phyloP scores from a whole-genome alignment of 768 basidiomycete genomes.

The Amanita rimosa region DNA sequence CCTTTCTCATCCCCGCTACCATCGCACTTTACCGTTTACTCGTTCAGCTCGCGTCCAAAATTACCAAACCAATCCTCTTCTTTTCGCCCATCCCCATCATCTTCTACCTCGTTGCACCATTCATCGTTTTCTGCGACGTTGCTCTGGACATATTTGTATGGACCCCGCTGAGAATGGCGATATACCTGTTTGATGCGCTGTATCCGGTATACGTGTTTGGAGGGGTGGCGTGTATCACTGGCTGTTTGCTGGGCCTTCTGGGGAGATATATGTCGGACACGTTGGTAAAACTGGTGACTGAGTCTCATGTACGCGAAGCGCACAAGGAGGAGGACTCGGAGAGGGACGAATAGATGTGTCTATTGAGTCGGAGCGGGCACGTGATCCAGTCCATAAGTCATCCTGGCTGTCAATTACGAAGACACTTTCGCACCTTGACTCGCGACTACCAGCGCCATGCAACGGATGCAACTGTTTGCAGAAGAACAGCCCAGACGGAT shows the following conservation, averaged over 20 bases:
- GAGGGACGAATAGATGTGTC: too few relatives aligned
- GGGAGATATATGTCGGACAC: slow-evolving; percentile 13
- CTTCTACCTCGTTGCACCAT: slow-evolving; percentile 36
- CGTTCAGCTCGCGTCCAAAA: not conserved
- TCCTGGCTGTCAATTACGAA: too few relatives aligned
- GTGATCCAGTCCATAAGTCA: too few relatives aligned
- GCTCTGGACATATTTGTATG: slow-evolving; percentile 29
- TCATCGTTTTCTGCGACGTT: slow-evolving; percentile 29
- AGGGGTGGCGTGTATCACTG: slow-evolving; percentile 44
- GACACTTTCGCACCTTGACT: too few relatives aligned
- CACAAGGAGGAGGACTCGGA: too few relatives aligned
- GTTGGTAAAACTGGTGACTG: not conserved
- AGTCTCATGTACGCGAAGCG: too few relatives aligned
- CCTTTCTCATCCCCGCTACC: not conserved
- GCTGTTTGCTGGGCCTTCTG: slow-evolving; percentile 30
- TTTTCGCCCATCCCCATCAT: slow-evolving; percentile 19
- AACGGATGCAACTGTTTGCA: slow-evolving; percentile 29
- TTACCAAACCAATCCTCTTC: slow-evolving; percentile 10
- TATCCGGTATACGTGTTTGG: slow-evolving; percentile 48
- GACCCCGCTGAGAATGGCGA: slow-evolving; percentile 29
- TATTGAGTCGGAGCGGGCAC: too few relatives aligned
- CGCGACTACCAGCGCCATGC: not conserved
- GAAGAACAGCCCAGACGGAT: slow-evolving; percentile 51
- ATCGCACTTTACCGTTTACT: not conserved
- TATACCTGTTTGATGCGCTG: slow-evolving; percentile 28